Evolutionary conservation across 495 filamentous ascomycete genomes (phyloP).

Genomic region (Neurospora tetrasperma): DNA sequence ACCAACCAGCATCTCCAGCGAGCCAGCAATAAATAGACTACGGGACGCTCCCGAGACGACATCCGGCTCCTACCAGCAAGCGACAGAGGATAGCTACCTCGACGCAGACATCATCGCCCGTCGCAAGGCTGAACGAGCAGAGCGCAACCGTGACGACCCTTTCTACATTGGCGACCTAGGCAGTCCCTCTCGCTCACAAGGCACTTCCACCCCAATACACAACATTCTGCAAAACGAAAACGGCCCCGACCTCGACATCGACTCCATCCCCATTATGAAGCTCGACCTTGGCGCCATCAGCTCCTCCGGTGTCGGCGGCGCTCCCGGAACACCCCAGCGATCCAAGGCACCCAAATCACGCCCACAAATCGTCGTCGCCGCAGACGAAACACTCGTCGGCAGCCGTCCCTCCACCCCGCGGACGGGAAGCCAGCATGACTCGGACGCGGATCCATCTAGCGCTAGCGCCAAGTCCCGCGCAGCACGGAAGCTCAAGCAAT

Average conservation of each 20-base stretch:
- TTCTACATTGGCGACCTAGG: conserved; percentile 74
- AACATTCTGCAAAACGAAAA: conserved; percentile 58
- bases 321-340: conserved; percentile 7
- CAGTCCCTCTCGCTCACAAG: conserved; percentile 15
- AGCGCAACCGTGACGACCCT: conserved; percentile 82
- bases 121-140: conserved; percentile 56
- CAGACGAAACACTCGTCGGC: conserved; percentile 47
- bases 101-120: conserved; percentile 53
- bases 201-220: conserved; percentile 57
- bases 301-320: conserved; percentile 8
- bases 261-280: conserved; percentile 90
- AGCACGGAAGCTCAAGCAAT: conserved; percentile 34
- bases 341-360: conserved; percentile 18
- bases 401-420: conserved; percentile 30
- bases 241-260: conserved; percentile 71
- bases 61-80: conserved; percentile 52
- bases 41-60: conserved; percentile 32
- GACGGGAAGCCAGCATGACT: conserved; percentile 26
- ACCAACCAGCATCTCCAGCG: conserved; percentile 30
- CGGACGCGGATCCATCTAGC: conserved; percentile 23
- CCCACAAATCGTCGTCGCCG: conserved; percentile 48
- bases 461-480: conserved; percentile 23
- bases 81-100: conserved; percentile 45
- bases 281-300: conserved; percentile 55
- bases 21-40: conserved; percentile 44